Evolutionary conservation across 1,284 basidiomycete species (phyloP).

Genomic region (Rhizopogon hawkerae): DNA sequence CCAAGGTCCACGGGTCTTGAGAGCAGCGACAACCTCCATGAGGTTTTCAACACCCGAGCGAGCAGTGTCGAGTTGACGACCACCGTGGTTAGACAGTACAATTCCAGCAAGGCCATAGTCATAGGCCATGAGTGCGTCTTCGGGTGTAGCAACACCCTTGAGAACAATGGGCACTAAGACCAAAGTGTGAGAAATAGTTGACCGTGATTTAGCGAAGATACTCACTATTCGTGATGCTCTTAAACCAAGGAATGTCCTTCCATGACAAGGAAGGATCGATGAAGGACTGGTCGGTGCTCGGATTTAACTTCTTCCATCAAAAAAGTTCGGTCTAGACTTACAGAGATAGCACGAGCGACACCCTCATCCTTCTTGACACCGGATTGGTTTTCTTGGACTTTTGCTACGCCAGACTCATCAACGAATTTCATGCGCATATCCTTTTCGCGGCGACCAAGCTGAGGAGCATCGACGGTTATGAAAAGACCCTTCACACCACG

Average conservation of each 20-base stretch:
- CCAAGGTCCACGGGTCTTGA: constrained; percentile 63
- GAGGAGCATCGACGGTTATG: constrained; percentile 91
- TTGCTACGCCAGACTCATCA: constrained; percentile 63
- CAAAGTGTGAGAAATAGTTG: constrained; percentile 1
- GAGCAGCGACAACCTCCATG: constrained; percentile 74
- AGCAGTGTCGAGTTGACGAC: constrained; percentile 87
- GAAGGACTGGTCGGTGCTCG: constrained; percentile 56
- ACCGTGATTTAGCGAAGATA: constrained; percentile 3
- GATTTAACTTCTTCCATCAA: neutral
- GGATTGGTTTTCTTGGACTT: constrained; percentile 38
- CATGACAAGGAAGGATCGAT: constrained; percentile 88
- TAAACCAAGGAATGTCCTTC: constrained; percentile 85
- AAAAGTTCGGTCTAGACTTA: constrained; percentile 29
- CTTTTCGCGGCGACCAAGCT: constrained; percentile 84
- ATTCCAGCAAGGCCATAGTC: constrained; percentile 77
- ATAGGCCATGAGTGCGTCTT: constrained; percentile 84
- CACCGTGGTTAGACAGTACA: constrained; percentile 88
- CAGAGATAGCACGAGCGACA: constrained; percentile 89
- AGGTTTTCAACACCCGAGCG: constrained; percentile 87
- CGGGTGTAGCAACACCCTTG: constrained; percentile 59
- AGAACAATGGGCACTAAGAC: constrained; percentile 77
- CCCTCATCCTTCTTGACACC: constrained; percentile 80
- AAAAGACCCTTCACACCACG: constrained; percentile 82
- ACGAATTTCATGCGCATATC: constrained; percentile 96
- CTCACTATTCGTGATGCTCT: constrained; percentile 77